These are phyloP conservation scores for Pascua guehoae DNA, from an alignment of 1,284 basidiomycete species.

Conservation along the genomic window DNA sequence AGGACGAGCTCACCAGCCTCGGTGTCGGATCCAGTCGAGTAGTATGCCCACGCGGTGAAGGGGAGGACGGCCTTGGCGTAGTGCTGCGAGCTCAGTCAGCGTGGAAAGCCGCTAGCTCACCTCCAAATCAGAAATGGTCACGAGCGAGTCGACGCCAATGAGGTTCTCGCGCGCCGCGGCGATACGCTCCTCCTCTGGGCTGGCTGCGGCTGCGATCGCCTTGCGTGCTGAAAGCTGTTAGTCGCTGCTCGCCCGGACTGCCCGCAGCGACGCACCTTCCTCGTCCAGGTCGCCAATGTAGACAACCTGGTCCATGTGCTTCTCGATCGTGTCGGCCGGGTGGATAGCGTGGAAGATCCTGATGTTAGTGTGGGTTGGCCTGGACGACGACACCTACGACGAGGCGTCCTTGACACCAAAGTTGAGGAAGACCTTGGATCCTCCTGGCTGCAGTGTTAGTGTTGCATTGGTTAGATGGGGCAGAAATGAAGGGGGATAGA, in stretches of 20 bases:
- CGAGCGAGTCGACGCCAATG: slow-evolving; percentile 34
- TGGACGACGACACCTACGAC: slow-evolving; percentile 2
- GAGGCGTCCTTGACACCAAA: not conserved
- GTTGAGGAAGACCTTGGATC: too few species aligned
- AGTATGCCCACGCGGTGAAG: slow-evolving; percentile 71
- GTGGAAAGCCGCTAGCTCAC: slow-evolving; percentile 9
- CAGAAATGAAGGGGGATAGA: too few species aligned
- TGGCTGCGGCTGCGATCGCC: slow-evolving; percentile 1
- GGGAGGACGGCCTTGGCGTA: slow-evolving; percentile 64
- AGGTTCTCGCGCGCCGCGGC: slow-evolving; percentile 24
- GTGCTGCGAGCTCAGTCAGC: slow-evolving; percentile 5
- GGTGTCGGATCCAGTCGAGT: slow-evolving; percentile 73
- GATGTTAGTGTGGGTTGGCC: not conserved
- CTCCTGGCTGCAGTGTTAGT: slow-evolving; percentile 15
- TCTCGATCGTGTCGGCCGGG: slow-evolving; percentile 25
- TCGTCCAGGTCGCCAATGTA: slow-evolving; percentile 85
- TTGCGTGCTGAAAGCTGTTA: too few species aligned
- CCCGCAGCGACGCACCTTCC: slow-evolving; percentile 58
- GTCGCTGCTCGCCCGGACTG: slow-evolving; percentile 2
- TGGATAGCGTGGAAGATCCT: slow-evolving; percentile 28
- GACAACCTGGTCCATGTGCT: slow-evolving; percentile 17
- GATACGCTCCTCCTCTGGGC: slow-evolving; percentile 20
- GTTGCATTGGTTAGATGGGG: too few species aligned
- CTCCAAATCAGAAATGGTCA: slow-evolving; percentile 37
- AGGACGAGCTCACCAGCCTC: slow-evolving; percentile 62